These are phyloP conservation scores for Acephala macrosclerotiorum DNA, from an alignment of 2,329 filamentous ascomycete species.

Conservation along the genomic window DNA sequence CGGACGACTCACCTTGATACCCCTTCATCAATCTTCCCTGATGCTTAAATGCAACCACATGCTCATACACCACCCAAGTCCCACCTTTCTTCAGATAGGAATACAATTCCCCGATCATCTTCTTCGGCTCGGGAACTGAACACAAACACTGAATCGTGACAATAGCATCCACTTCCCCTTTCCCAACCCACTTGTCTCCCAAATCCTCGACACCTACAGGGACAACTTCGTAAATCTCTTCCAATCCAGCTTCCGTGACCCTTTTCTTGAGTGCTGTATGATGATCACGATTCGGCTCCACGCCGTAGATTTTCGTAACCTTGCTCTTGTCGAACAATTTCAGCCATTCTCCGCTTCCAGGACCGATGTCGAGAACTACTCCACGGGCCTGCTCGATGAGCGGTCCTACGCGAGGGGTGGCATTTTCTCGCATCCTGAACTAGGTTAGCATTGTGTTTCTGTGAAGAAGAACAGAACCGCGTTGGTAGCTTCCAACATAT, in stretches of 20 bases:
- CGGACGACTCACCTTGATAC: constrained; percentile 39
- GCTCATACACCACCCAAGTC: constrained; percentile 41
- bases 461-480: too few relatives aligned
- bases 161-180: constrained; percentile 45
- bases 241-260: constrained; percentile 59
- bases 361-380: constrained; percentile 61
- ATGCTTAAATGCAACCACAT: constrained; percentile 38
- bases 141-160: constrained; percentile 42
- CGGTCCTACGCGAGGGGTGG: constrained; percentile 55
- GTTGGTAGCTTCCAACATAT: too few relatives aligned
- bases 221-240: constrained; percentile 65
- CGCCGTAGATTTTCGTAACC: constrained; percentile 60
- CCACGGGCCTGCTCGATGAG: constrained; percentile 33
- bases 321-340: constrained; percentile 52
- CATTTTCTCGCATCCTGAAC: constrained; percentile 49
- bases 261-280: constrained; percentile 55
- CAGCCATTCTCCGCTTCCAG: constrained; percentile 68
- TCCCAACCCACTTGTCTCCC: constrained; percentile 49
- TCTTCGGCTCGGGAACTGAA: constrained; percentile 33
- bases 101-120: constrained; percentile 39
- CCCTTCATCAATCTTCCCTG: constrained; percentile 28
- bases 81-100: constrained; percentile 38
- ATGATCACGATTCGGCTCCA: constrained; percentile 67
- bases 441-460: too few relatives aligned
- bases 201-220: constrained; percentile 69